phyloP scores from a whole-genome alignment of 225 moss, liverwort and hornwort species.

The Takakia lepidozioides region DNA sequence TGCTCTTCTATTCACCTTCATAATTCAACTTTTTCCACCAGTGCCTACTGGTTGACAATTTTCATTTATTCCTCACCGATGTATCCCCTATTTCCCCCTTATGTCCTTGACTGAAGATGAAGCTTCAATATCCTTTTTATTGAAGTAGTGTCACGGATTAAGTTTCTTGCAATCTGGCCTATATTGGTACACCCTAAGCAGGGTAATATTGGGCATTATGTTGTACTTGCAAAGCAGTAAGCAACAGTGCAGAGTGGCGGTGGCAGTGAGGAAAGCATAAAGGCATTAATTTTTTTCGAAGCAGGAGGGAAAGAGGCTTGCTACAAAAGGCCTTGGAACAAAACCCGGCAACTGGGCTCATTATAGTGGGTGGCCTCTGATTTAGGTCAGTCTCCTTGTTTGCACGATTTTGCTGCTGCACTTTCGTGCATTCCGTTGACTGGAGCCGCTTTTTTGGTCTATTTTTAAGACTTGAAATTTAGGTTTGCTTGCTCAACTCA shows the following conservation, averaged over 20 bases:
- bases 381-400: slow-evolving; percentile 73
- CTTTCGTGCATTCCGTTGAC: slow-evolving; percentile 44
- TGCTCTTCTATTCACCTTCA: too few relatives aligned
- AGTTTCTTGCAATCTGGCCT: too few relatives aligned
- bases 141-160: too few relatives aligned
- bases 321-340: slow-evolving; percentile 56
- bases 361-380: slow-evolving; percentile 67
- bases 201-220: too few relatives aligned
- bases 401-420: slow-evolving; percentile 57
- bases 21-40: too few relatives aligned
- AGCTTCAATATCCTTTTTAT: background rate
- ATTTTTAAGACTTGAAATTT: too few relatives aligned
- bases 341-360: slow-evolving; percentile 53
- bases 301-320: slow-evolving; percentile 62
- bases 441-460: background rate
- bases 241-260: slow-evolving; percentile 27
- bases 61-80: too few relatives aligned
- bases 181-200: too few relatives aligned
- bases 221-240: slow-evolving; percentile 31
- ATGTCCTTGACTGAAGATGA: background rate
- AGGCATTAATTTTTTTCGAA: slow-evolving; percentile 54
- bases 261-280: slow-evolving; percentile 43
- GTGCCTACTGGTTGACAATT: too few relatives aligned
- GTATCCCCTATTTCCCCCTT: too few relatives aligned
- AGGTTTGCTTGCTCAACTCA: too few relatives aligned